Conservation (phyloP, 202 grass and related monocot genomes). For the Bolboschoenoplectus hybrid region DNA sequence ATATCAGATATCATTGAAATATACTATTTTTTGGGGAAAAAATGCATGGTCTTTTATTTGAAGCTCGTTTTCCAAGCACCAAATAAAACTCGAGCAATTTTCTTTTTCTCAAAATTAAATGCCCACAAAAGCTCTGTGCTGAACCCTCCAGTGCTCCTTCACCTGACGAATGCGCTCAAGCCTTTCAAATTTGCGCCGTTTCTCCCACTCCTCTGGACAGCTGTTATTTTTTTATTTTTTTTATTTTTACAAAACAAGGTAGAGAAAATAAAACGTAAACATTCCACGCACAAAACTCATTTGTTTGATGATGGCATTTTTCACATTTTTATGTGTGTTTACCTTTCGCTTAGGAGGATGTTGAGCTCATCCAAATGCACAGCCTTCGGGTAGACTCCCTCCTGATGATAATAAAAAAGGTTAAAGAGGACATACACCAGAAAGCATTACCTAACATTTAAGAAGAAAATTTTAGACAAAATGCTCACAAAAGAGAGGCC, state of each 20-base stretch:
- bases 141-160: constrained; percentile 84
- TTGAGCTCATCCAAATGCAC: constrained; percentile 72
- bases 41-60: background rate
- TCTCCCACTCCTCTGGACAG: constrained; percentile 78
- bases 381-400: constrained; percentile 59
- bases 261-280: constrained; percentile 28
- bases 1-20: constrained; percentile 33
- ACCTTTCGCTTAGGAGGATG: constrained; percentile 66
- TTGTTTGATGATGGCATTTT: background rate
- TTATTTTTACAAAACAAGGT: background rate
- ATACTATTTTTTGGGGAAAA: background rate
- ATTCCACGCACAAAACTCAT: background rate
- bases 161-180: constrained; percentile 68
- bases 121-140: constrained; percentile 74
- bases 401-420: constrained; percentile 45
- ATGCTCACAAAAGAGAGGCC: background rate
- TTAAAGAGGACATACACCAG: background rate
- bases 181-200: constrained; percentile 54
- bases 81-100: background rate
- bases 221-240: constrained; percentile 30
- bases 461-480: background rate
- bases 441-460: background rate
- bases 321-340: background rate
- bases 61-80: background rate
- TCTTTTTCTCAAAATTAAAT: constrained; percentile 40